These are phyloP conservation scores for Lachnellula arida DNA, from an alignment of 2,329 filamentous ascomycete species.

Conservation along the genomic window DNA sequence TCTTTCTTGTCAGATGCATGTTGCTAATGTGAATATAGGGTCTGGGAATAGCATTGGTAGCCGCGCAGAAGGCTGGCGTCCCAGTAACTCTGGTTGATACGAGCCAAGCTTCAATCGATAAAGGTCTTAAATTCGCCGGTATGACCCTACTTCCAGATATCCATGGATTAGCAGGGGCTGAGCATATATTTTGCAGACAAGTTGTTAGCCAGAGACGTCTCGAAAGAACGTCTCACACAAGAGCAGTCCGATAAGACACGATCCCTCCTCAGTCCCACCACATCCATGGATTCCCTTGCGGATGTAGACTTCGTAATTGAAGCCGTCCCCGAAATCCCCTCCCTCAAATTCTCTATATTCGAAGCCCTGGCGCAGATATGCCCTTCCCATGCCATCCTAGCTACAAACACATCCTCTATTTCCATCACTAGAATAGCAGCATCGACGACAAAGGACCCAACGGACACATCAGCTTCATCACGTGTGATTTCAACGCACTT, in stretches of 20 bases:
- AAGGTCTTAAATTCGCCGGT: conserved; percentile 87
- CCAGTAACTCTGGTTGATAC: conserved; percentile 83
- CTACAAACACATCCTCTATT: conserved; percentile 98
- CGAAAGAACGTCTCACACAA: conserved; percentile 80
- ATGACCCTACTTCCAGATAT: conserved; percentile 21
- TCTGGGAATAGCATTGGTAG: conserved; percentile 91
- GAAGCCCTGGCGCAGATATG: conserved; percentile 74
- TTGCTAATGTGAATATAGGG: conserved; percentile 52
- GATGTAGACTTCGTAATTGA: conserved; percentile 97
- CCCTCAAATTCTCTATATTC: conserved; percentile 87
- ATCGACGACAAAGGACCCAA: conserved; percentile 72
- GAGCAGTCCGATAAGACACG: conserved; percentile 72
- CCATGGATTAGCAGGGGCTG: background rate
- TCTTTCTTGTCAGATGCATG: background rate
- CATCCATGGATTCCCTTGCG: conserved; percentile 69
- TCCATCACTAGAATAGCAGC: conserved; percentile 95
- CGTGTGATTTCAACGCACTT: conserved; percentile 95
- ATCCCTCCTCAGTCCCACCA: conserved; percentile 63
- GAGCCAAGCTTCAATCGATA: conserved; percentile 79
- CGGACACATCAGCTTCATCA: conserved; percentile 73
- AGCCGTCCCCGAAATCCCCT: conserved; percentile 87
- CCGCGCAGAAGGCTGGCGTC: conserved; percentile 76
- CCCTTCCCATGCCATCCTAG: conserved; percentile 79
- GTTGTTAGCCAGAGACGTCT: conserved; percentile 85
- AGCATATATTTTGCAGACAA: conserved; percentile 58